Base-by-base conservation (phyloP, 2,329 filamentous ascomycete species). In the Ophiosphaerella korrae region DNA sequence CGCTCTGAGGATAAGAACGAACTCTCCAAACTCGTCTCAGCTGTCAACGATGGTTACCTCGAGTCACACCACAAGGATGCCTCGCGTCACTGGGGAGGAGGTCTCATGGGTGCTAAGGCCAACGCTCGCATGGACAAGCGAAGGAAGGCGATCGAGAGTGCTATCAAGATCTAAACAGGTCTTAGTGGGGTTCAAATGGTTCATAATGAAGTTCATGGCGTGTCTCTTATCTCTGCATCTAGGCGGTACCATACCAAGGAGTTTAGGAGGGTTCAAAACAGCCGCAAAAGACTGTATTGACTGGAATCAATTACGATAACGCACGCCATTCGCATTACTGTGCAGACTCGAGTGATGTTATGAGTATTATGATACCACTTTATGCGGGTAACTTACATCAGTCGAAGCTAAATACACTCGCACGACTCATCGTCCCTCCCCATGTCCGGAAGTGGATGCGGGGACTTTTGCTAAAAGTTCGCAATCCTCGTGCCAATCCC, bases 91-190 rank as follows among this genome's bases (percentile, higher is more conserved):
- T 99, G 95, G 94, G 94, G 95, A 83, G 94, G 94, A 86, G 95
- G 95, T 80, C 97, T 99, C 83, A 97, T 99, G 92, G 87, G 94
- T 74, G 84, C 88, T 77, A 99, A 99, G 90, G 92, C 94, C 75
- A 86, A 86, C 66, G 86, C 84, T 62, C 80, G 82, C 70, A 81
- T 82, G 74, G 83, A 85, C 79, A 97, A 96, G 89, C 91, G 90
- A 84, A 85, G 88, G 81, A 97, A 97, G 89, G 92, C 92, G 75
- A 75, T 94, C 62, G 94, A 97, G 82, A 81, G 80, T 75, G 92
- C 94, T 77, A 92, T 97, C 86, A 97, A 97, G 89, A 95, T 99
- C 83, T 99, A 95, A 84, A 74, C 46, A 47, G 61, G 46, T 65
- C 23, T 57, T 64, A 58, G 44, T 44, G 47, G 45, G 61, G 58